Evolutionary conservation across 169 alveolate genomes (phyloP), one percentile per base, ranked within the genome.

Genomic region (Plasmodium gaboni): DNA sequence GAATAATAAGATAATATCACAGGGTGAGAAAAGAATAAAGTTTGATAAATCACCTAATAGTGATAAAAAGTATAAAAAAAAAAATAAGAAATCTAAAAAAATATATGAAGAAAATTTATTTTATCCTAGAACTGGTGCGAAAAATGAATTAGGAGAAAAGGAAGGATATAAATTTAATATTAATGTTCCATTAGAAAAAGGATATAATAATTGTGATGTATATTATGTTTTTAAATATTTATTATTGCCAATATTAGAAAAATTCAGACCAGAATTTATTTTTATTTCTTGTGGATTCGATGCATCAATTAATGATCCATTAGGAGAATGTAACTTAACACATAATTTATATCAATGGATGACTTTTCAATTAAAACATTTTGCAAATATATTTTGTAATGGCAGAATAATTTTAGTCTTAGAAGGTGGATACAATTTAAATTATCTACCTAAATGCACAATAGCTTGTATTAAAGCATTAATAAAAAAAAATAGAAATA

Each of bases 231-330:
- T 88, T 63, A 63, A 73, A 60, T 70, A 57, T 64, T 85, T 92
- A 65, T 95, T 97, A 7, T 78, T 97, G 22, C 99, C 99, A n/a
- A 93, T 97, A 69, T 91, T 97, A 59, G 91, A 94, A 65, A 95
- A 87, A 53, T 98, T 97, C 88, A 89, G 95, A 61, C 99, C 99
- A 19, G 99, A 98, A 90, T 95, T 97, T 70, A 96, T 98, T 15
- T 93, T 98, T 63, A 95, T 98, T n/a, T 96, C 98, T 6, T 98
- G 98, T 13, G 99, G 99, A 22, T 97, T 97, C 72, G 99, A 98
- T 88, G 99, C 98, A 8, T 98, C 97, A 59, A 96, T 92, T 70
- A 91, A 63, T n/a, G 95, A 94, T 67, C 93, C 89, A 10, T 69
- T 96, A 57, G 99, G 98, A 59, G 95, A 94, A 28, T 92, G 95